A percentile compares a stretch with the other conserved stretches of the same genome.
Evolutionary conservation across 352 stramenopile species (phyloP).

Genomic region (Globisporangium viniferum): DNA sequence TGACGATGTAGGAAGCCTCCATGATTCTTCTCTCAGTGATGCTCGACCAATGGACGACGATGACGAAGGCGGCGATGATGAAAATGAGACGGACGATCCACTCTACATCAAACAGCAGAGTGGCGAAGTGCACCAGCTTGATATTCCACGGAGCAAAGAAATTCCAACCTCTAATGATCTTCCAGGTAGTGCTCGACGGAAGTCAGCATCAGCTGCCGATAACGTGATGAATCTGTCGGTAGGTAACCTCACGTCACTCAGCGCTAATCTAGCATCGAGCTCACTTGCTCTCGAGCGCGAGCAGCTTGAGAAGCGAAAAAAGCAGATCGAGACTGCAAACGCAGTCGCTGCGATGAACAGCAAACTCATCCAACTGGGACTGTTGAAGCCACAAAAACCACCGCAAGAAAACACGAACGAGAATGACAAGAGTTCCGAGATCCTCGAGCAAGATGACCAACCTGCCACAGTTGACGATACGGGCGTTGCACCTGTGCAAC

Average conservation of each 20-base stretch:
- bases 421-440: neutral
- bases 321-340: slow-evolving; percentile 71
- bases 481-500: neutral
- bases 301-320: slow-evolving; percentile 64
- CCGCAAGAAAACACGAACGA: slow-evolving; percentile 2
- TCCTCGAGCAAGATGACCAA: neutral
- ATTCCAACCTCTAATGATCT: neutral
- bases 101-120: slow-evolving; percentile 17
- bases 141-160: slow-evolving; percentile 14
- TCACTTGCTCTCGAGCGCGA: slow-evolving; percentile 68
- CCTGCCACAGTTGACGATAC: neutral
- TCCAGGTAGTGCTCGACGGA: neutral
- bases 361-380: slow-evolving; percentile 53
- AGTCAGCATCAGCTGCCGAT: slow-evolving; percentile 4
- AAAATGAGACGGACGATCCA: slow-evolving; percentile 2
- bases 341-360: slow-evolving; percentile 75
- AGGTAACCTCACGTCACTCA: slow-evolving; percentile 16
- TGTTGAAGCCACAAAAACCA: slow-evolving; percentile 34
- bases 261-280: slow-evolving; percentile 1
- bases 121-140: slow-evolving; percentile 15
- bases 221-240: slow-evolving; percentile 35
- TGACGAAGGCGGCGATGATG: neutral
- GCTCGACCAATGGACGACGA: neutral
- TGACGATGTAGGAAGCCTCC: neutral
- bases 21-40: neutral